Conservation (phyloP, 2,329 filamentous ascomycete species). For the Nannizzia gypsea region DNA sequence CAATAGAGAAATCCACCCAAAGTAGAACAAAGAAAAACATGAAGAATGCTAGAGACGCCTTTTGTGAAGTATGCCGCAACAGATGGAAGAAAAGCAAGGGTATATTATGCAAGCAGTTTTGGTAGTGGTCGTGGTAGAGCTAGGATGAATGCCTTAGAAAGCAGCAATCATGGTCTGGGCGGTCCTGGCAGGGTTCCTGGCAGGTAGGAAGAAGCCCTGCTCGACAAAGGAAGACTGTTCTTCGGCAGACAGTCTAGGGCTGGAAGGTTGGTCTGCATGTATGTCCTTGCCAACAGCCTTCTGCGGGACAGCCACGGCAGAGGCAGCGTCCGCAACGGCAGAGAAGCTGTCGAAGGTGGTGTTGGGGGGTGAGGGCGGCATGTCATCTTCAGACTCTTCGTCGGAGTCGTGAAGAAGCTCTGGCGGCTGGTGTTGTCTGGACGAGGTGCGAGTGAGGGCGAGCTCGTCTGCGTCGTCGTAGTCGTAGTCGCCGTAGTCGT, state of each 20-base stretch:
- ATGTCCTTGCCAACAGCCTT: neutral
- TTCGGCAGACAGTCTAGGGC: neutral
- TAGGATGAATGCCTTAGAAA: neutral
- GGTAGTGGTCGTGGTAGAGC: neutral
- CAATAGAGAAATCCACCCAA: neutral
- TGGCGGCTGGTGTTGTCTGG: conserved; percentile 40
- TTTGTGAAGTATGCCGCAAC: neutral
- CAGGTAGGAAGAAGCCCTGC: conserved; percentile 2
- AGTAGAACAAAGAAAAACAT: neutral
- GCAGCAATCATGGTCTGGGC: neutral
- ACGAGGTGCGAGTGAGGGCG: conserved; percentile 56
- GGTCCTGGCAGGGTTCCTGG: neutral
- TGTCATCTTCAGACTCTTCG: conserved; percentile 55
- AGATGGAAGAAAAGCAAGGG: neutral
- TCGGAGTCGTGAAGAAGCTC: conserved; percentile 49
- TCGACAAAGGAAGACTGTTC: conserved; percentile 6
- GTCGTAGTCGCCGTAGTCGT: conserved; percentile 9
- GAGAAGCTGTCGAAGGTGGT: conserved; percentile 48
- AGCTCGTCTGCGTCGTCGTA: conserved; percentile 48
- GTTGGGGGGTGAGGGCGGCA: conserved; percentile 54
- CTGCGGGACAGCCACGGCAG: neutral
- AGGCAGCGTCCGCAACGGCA: neutral
- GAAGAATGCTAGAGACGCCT: neutral
- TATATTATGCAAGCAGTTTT: neutral
- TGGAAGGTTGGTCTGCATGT: neutral